Percentiles rank a stretch among this genome's conserved stretches.
These are phyloP conservation scores for Urochloa ruziziensis DNA, from an alignment of 176 grass and related monocot genomes.

Conservation along the genomic window DNA sequence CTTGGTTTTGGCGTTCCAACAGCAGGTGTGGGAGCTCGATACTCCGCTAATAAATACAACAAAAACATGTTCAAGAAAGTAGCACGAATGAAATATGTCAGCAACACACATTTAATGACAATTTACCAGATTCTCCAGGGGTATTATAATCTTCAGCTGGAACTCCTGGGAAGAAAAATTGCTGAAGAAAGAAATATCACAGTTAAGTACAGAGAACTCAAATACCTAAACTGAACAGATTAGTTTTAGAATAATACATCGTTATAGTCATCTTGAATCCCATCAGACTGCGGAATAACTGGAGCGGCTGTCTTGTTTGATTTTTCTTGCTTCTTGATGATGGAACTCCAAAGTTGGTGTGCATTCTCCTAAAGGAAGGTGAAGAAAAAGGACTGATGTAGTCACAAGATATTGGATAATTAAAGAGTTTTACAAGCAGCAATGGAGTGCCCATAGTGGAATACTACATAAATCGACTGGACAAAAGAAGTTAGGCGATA, in stretches of 20 bases:
- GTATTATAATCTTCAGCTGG: conserved; percentile 80
- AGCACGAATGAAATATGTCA: neutral
- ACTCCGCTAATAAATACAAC: conserved; percentile 48
- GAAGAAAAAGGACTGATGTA: neutral
- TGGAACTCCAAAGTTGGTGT: conserved; percentile 39
- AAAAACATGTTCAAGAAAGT: conserved; percentile 11
- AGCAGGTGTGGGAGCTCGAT: conserved; percentile 58
- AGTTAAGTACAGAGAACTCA: neutral
- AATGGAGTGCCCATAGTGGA: neutral
- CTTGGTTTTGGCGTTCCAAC: conserved; percentile 55
- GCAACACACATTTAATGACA: conserved; percentile 5
- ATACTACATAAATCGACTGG: too few species aligned
- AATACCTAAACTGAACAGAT: conserved; percentile 12
- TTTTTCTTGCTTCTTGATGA: conserved; percentile 36
- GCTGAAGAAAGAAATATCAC: conserved; percentile 23
- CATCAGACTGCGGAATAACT: conserved; percentile 66
- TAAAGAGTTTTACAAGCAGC: neutral
- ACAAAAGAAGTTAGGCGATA: neutral
- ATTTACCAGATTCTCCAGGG: conserved; percentile 61
- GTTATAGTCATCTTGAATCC: conserved; percentile 77
- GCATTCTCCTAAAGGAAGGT: conserved; percentile 32
- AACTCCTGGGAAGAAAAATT: conserved; percentile 70
- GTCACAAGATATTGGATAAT: conserved; percentile 1
- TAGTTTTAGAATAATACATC: conserved; percentile 56
- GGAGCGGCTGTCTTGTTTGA: conserved; percentile 8